Evolutionary conservation across 192 early-diverging fungal species (phyloP).

Genomic region (Helicostylum pulchrum): DNA sequence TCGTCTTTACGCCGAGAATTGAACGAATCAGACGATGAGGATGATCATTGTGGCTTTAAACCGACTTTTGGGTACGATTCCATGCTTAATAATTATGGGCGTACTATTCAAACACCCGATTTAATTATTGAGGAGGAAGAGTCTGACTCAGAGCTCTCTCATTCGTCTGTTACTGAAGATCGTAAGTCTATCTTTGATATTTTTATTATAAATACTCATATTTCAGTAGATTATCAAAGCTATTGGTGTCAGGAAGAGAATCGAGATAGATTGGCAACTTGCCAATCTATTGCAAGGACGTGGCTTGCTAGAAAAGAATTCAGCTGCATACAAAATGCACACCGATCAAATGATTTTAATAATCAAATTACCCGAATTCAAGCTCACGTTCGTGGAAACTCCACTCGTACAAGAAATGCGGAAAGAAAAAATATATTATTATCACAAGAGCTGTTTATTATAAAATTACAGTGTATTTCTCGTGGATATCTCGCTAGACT

Average conservation of each 20-base stretch:
- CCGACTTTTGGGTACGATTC: background rate
- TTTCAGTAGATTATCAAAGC: background rate
- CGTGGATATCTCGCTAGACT: background rate
- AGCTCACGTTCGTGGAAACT: conserved; percentile 51
- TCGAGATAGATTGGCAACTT: conserved; percentile 11
- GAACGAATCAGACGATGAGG: conserved; percentile 28
- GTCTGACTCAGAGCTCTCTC: conserved; percentile 15
- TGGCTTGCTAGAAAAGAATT: conserved; percentile 16
- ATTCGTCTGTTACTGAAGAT: background rate
- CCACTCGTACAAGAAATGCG: conserved; percentile 50
- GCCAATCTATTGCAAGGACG: conserved; percentile 18
- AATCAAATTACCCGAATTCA: conserved; percentile 44
- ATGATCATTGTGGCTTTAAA: background rate
- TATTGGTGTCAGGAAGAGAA: conserved; percentile 25
- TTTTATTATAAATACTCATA: background rate
- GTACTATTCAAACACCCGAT: conserved; percentile 9
- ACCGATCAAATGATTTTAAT: conserved; percentile 18
- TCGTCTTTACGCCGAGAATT: conserved; percentile 58
- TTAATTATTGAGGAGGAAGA: conserved; percentile 12
- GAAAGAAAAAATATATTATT: conserved; percentile 47
- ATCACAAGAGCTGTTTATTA: conserved; percentile 53
- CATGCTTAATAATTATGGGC: background rate
- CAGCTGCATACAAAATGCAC: conserved; percentile 5
- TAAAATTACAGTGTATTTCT: conserved; percentile 1
- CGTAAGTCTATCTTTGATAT: background rate